Evolutionary conservation across 306 rosid species (phyloP).

Genomic region (Alnus rubra): DNA sequence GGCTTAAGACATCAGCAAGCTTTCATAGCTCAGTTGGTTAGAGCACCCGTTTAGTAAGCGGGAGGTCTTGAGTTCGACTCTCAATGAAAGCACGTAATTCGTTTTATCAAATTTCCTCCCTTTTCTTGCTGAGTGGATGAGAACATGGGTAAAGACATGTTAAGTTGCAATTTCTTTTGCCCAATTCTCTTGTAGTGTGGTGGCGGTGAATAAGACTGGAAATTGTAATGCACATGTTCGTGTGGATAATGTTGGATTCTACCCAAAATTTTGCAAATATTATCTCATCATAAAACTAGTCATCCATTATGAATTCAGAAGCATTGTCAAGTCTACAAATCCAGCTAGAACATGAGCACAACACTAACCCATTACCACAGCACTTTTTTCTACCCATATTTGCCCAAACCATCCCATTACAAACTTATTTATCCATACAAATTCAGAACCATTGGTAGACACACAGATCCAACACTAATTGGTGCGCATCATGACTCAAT

Average conservation of each 20-base stretch:
- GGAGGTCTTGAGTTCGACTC: constrained; percentile 53
- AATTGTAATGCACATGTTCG: background rate
- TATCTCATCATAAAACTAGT: background rate
- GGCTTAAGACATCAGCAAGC: accelerated
- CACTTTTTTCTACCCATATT: background rate
- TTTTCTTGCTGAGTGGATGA: too few relatives aligned
- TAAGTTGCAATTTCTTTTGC: too few relatives aligned
- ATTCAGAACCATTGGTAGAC: background rate
- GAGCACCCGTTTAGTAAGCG: constrained; percentile 56
- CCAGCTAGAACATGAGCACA: background rate
- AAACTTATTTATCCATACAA: background rate
- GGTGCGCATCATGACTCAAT: background rate
- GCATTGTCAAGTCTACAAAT: background rate
- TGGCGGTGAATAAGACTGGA: background rate
- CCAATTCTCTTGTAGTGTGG: background rate
- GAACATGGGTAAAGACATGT: too few relatives aligned
- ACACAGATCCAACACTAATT: background rate
- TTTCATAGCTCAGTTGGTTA: constrained; percentile 54
- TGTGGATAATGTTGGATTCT: background rate
- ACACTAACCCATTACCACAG: too few relatives aligned
- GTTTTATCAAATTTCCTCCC: too few relatives aligned
- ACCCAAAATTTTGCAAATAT: background rate
- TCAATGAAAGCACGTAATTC: constrained; percentile 31
- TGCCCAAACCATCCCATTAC: background rate
- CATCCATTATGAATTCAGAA: background rate